A percentile compares a stretch with the other conserved stretches of the same genome.
phyloP scores from a whole-genome alignment of 2,329 filamentous ascomycete species.

The Colletotrichum cordylinicola region DNA sequence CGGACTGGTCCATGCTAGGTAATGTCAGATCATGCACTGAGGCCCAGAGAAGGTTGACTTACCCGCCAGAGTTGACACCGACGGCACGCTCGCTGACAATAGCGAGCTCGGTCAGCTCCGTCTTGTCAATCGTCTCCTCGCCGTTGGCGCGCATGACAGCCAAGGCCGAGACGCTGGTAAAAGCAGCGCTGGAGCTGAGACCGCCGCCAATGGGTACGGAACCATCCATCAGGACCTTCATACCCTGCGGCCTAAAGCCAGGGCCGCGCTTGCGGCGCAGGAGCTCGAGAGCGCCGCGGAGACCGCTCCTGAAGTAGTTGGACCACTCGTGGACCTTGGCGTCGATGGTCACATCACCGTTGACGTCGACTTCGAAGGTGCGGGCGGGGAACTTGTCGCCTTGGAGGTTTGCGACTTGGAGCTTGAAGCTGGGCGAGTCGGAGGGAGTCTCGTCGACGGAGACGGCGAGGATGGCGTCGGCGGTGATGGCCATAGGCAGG shows the following conservation, averaged over 20 bases:
- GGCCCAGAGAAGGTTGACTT: slow-evolving; percentile 35
- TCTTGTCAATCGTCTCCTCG: slow-evolving; percentile 81
- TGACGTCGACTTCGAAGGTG: slow-evolving; percentile 73
- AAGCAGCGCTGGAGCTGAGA: slow-evolving; percentile 90
- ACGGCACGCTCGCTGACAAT: slow-evolving; percentile 94
- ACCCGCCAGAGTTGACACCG: slow-evolving; percentile 95
- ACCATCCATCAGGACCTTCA: slow-evolving; percentile 90
- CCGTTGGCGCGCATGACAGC: slow-evolving; percentile 89
- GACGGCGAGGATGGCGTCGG: slow-evolving; percentile 89
- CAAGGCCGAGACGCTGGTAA: slow-evolving; percentile 88
- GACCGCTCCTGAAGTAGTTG: slow-evolving; percentile 96
- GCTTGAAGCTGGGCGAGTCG: slow-evolving; percentile 62
- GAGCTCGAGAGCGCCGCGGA: slow-evolving; percentile 81
- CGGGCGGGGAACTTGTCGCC: slow-evolving; percentile 75
- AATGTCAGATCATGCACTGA: neutral
- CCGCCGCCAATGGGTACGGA: slow-evolving; percentile 92
- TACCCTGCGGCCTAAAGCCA: slow-evolving; percentile 71
- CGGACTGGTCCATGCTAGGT: slow-evolving; percentile 91
- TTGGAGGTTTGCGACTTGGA: slow-evolving; percentile 83
- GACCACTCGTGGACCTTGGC: slow-evolving; percentile 89
- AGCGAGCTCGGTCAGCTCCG: slow-evolving; percentile 87
- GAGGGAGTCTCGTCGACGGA: slow-evolving; percentile 55
- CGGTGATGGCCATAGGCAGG: slow-evolving; percentile 92
- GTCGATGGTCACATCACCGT: slow-evolving; percentile 78
- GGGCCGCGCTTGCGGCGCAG: slow-evolving; percentile 68